Percentiles rank a stretch among this genome's conserved stretches.
phyloP scores from a whole-genome alignment of 1,284 basidiomycete genomes.

The Apiotrichum gracile region DNA sequence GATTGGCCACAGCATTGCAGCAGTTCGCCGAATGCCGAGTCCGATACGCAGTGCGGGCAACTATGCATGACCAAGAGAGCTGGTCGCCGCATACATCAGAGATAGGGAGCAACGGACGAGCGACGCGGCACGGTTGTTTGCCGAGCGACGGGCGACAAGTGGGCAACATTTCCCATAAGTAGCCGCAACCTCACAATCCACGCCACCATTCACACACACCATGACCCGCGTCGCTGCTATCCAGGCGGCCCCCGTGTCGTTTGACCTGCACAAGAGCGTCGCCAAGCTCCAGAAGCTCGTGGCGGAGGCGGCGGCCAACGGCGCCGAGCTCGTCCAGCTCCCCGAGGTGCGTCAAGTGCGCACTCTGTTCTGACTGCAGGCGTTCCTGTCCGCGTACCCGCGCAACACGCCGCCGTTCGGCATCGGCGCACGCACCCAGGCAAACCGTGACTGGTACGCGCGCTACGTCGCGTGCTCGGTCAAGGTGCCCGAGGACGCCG shows the following conservation, averaged over 20 bases:
- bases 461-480: conserved; percentile 47
- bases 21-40: no score
- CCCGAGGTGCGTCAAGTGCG: conserved; percentile 50
- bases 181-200: no score
- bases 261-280: conserved; percentile 54
- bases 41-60: no score
- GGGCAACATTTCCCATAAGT: no score
- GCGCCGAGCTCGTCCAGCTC: conserved; percentile 58
- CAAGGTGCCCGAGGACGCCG: conserved; percentile 18
- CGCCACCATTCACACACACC: not conserved
- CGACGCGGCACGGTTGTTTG: no score
- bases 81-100: no score
- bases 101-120: no score
- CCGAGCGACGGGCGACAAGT: no score
- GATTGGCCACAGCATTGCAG: no score
- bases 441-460: conserved; percentile 29
- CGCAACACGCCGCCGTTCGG: conserved; percentile 28
- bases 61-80: no score
- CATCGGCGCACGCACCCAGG: conserved; percentile 27
- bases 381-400: conserved; percentile 51
- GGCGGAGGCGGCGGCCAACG: conserved; percentile 53
- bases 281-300: conserved; percentile 55
- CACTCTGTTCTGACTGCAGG: conserved; percentile 23
- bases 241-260: conserved; percentile 46
- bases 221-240: conserved; percentile 24